Evolutionary conservation across 257 asterid genomes (phyloP), one percentile per base, ranked within the genome.

Genomic region (Capsicum rhomboideum): DNA sequence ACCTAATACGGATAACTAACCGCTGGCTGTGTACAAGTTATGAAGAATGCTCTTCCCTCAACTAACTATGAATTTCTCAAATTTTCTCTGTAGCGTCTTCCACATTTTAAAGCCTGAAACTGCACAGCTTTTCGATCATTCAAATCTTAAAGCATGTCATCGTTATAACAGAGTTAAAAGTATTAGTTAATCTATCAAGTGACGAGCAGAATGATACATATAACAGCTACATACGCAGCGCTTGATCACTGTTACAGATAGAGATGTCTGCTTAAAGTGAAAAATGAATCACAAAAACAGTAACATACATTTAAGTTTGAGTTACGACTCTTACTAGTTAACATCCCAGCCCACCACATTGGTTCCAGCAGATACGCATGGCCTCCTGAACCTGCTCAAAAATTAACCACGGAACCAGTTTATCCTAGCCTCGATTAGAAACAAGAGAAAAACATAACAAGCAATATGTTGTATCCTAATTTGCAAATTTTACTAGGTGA

Each of bases 341-440:
- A 68, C 96, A 96, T 91, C 69, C 99, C 99, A 29, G 91, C 91
- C 99, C 99, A 96, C 99, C 99, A 96, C 93, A 91, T 87, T 12
- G 99, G 99, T 85, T 96, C 98, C 88, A 28, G 82, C 83, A 96
- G 84, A 85, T 96, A 96, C 1, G 97, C 83, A 82, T 80, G 92
- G 71, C 99, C 98, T 82, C 99, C 99, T 10, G 94, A 93, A 78
- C 97, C 99, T 96, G 89, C 84, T 61, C 6, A 85, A 55, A 37
- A 29, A 28, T 2, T 0, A 50, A 49, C 21, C 26, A 6, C 56
- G 14, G 40, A 44, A 21, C 37, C 13, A 17, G n/a, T 72, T 12
- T 21, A 72, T 42, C 56, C 8, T 42, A 44, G 21, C 37, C 53
- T 42, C 21, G 11, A 44, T 34, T 42, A 42, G 79, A 71, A 42